phyloP scores from a whole-genome alignment of 1,284 basidiomycete species.

The Ceratobasidium theobromae region DNA sequence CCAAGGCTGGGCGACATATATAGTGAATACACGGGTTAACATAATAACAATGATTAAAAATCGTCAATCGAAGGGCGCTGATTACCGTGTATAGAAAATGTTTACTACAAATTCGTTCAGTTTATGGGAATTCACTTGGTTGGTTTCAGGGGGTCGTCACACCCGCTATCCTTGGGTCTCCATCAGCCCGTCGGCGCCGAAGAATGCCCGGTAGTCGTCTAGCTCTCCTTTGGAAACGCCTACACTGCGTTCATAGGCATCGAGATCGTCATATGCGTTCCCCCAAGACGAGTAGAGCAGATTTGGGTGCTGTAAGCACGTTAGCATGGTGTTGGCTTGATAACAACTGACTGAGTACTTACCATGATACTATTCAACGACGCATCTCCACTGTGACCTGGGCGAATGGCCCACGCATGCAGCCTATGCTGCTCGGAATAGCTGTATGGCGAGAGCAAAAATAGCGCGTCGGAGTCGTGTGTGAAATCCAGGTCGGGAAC shows the following conservation, averaged over 20 bases:
- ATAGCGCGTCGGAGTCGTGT: background rate
- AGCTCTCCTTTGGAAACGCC: conserved; percentile 6
- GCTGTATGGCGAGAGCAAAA: background rate
- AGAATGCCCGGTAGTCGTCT: background rate
- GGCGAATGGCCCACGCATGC: background rate
- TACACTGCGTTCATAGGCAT: conserved; percentile 1
- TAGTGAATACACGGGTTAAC: background rate
- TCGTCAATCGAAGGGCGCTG: conserved; percentile 2
- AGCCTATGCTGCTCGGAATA: background rate
- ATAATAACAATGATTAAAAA: background rate
- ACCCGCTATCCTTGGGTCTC: background rate
- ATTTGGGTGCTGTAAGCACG: background rate
- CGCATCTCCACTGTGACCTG: background rate
- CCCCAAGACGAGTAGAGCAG: background rate
- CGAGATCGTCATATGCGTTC: conserved; percentile 1
- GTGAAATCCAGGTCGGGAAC: background rate
- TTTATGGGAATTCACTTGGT: conserved; percentile 1
- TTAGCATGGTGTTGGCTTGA: too few species aligned
- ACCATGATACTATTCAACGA: conserved; percentile 1
- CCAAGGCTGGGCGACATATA: conserved; percentile 7
- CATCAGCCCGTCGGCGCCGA: background rate
- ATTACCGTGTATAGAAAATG: conserved; percentile 2
- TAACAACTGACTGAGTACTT: too few species aligned
- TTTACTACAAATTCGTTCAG: background rate
- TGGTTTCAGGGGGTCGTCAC: conserved; percentile 4